Conservation (phyloP, 2,329 filamentous ascomycete species). For the Xylaria arbuscula region DNA sequence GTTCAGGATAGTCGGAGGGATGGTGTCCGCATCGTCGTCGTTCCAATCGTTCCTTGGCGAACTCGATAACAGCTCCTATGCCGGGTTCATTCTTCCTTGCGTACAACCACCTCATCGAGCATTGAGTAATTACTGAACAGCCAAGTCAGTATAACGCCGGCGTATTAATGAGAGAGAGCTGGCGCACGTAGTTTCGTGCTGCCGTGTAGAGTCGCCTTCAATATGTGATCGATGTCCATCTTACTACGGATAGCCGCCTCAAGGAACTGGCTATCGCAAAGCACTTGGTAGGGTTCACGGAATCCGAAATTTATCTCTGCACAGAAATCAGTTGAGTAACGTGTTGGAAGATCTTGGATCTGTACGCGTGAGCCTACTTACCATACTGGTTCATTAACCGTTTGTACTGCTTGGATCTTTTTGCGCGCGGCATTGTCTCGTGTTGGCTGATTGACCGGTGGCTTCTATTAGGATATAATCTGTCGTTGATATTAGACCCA, state of each 20-base stretch:
- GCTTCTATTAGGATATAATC: slow-evolving; percentile 7
- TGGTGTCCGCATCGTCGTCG: slow-evolving; percentile 83
- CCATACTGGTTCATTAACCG: slow-evolving; percentile 95
- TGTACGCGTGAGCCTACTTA: slow-evolving; percentile 17
- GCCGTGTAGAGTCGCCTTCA: slow-evolving; percentile 87
- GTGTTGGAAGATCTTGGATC: background rate
- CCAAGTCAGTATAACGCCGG: slow-evolving; percentile 72
- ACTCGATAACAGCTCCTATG: slow-evolving; percentile 71
- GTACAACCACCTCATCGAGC: slow-evolving; percentile 83
- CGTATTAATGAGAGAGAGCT: slow-evolving; percentile 57
- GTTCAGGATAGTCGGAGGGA: slow-evolving; percentile 75
- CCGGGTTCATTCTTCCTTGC: slow-evolving; percentile 66
- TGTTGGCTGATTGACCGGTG: background rate
- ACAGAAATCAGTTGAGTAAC: slow-evolving; percentile 11
- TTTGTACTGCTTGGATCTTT: slow-evolving; percentile 80
- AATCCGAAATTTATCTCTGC: slow-evolving; percentile 81
- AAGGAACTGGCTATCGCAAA: slow-evolving; percentile 88
- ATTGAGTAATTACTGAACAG: slow-evolving; percentile 77
- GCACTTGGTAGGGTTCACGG: slow-evolving; percentile 91
- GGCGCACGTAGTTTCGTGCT: slow-evolving; percentile 36
- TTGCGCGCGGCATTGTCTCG: slow-evolving; percentile 54
- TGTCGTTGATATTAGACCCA: background rate
- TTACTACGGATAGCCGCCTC: slow-evolving; percentile 84
- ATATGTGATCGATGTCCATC: slow-evolving; percentile 83
- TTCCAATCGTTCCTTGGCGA: slow-evolving; percentile 77